Percentiles rank a stretch among this genome's conserved stretches.
phyloP scores from a whole-genome alignment of 805 yeast genomes.

The Debaryomyces castellii region DNA sequence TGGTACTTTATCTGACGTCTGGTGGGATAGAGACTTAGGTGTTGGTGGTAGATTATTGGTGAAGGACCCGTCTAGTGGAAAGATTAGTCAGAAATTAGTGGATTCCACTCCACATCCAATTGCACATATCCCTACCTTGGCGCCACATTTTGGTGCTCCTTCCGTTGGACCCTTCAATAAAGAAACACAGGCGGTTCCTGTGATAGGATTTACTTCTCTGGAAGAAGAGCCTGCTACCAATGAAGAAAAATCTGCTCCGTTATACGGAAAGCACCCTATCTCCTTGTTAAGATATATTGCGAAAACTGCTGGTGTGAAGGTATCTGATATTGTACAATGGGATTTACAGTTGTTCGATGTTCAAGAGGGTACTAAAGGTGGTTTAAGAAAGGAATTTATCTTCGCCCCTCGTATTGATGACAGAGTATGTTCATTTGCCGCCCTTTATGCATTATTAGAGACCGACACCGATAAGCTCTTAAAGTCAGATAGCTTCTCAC shows the following conservation, averaged over 20 bases:
- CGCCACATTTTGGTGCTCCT: conserved; percentile 35
- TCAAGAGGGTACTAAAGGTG: conserved; percentile 37
- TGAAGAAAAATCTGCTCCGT: conserved; percentile 26
- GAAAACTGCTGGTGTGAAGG: conserved; percentile 16
- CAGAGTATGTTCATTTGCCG: conserved; percentile 39
- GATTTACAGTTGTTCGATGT: conserved; percentile 40
- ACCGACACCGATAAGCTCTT: conserved; percentile 23
- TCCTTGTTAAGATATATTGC: conserved; percentile 32
- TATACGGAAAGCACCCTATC: conserved; percentile 31
- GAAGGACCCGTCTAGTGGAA: conserved; percentile 17
- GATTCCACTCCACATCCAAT: conserved; percentile 36
- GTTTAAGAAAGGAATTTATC: conserved; percentile 34
- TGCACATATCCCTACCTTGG: conserved; percentile 40
- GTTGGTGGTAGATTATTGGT: conserved; percentile 38
- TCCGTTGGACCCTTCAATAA: conserved; percentile 27
- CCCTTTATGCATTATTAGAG: conserved; percentile 34
- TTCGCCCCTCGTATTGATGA: conserved; percentile 43
- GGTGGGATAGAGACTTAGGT: conserved; percentile 45
- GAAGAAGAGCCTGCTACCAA: conserved; percentile 18
- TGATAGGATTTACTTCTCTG: conserved; percentile 25
- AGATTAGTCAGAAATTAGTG: conserved; percentile 23
- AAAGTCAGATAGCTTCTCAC: conserved; percentile 42
- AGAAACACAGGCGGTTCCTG: conserved; percentile 41
- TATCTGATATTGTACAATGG: conserved; percentile 25
- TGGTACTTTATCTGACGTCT: conserved; percentile 30